A percentile compares a stretch with the other conserved stretches of the same genome.
Evolutionary conservation across 1,284 basidiomycete genomes (phyloP).

Genomic region (Termitomyces sp.): DNA sequence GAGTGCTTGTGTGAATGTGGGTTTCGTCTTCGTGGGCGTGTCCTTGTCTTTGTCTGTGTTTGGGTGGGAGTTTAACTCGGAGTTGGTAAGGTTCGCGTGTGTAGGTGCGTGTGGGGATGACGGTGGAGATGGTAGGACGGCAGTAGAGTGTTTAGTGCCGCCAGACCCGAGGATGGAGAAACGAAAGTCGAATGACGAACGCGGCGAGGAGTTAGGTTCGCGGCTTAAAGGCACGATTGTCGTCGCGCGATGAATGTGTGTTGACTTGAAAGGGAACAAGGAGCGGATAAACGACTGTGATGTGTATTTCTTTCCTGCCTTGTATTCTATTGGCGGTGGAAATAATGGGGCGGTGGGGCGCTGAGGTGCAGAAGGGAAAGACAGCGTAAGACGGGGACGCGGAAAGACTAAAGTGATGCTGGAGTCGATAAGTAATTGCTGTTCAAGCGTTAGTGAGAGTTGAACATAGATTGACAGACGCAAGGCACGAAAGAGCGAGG

Average conservation of each 20-base stretch:
- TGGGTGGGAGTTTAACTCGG: not conserved
- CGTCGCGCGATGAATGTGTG: too few species aligned
- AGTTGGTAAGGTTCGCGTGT: not conserved
- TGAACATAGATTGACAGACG: slow-evolving; percentile 52
- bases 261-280: not conserved
- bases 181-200: too few species aligned
- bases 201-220: too few species aligned
- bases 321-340: too few species aligned
- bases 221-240: too few species aligned
- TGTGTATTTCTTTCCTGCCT: slow-evolving; percentile 5
- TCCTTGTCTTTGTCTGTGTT: not conserved
- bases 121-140: too few species aligned
- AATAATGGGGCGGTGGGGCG: not conserved
- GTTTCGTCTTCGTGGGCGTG: slow-evolving; percentile 8
- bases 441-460: slow-evolving; percentile 58
- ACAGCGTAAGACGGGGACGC: not conserved
- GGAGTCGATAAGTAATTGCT: slow-evolving; percentile 51
- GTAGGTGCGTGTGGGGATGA: too few species aligned
- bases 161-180: too few species aligned
- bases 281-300: slow-evolving; percentile 21
- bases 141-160: too few species aligned
- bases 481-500: slow-evolving; percentile 43
- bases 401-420: slow-evolving; percentile 39
- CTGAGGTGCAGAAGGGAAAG: not conserved
- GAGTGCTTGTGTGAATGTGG: slow-evolving; percentile 37